Conservation (phyloP, 2,329 filamentous ascomycete genomes). For the Trichoderma koningii region DNA sequence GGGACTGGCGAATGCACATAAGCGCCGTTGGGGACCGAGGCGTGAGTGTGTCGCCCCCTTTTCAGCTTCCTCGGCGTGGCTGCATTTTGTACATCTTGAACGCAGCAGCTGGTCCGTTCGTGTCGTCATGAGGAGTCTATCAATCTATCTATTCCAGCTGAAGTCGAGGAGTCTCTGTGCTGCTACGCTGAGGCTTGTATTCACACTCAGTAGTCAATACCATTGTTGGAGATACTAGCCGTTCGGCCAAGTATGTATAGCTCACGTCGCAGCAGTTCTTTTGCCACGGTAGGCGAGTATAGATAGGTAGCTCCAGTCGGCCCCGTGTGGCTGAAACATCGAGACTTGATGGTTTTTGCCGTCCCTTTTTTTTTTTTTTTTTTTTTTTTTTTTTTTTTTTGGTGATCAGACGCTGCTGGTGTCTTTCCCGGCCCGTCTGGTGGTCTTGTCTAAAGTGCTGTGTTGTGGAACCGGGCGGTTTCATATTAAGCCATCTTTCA, state of each 20-base stretch:
- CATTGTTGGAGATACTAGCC: too few relatives aligned
- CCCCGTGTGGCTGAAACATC: constrained; percentile 12
- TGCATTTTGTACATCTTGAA: neutral
- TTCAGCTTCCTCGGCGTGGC: neutral
- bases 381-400: neutral
- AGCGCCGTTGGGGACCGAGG: neutral
- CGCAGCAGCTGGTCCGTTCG: neutral
- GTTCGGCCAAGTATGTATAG: too few relatives aligned
- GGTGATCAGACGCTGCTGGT: neutral
- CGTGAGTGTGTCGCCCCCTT: neutral
- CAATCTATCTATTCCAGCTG: neutral
- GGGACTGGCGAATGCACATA: neutral
- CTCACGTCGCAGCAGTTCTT: too few relatives aligned
- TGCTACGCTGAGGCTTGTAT: neutral
- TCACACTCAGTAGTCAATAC: neutral
- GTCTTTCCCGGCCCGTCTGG: neutral
- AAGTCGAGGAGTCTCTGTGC: neutral
- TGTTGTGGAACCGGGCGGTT: constrained; percentile 19
- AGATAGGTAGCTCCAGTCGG: neutral
- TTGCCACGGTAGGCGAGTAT: neutral
- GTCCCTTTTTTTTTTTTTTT: neutral
- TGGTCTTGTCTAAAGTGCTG: neutral
- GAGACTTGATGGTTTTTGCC: too few relatives aligned
- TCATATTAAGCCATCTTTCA: constrained; percentile 12
- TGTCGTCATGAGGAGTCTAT: too few relatives aligned